Evolutionary conservation across 805 yeast genomes (phyloP), one percentile per base, ranked within the genome.

Genomic region (Cyberlindnera saturnus): DNA sequence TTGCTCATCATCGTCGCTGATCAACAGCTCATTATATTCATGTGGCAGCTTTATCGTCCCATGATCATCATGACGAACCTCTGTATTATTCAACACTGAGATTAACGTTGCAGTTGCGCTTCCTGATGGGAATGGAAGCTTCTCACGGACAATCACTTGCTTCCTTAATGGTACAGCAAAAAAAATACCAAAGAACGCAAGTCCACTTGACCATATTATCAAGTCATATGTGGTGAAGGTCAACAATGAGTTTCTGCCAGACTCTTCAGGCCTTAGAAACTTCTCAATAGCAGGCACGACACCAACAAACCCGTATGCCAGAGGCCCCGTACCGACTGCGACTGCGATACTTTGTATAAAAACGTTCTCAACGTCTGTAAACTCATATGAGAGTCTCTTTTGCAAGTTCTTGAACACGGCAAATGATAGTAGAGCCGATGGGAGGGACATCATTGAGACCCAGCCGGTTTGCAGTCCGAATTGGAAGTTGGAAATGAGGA

Each of bases 371-470:
- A 87, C 96, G 50, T 88, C 96, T 0, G 93, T 77, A 55, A 79
- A 78, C 1, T 81, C 80, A 32, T 62, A 63, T 6, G 53, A 50
- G 11, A 72, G 42, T 5, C 50, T 43, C 2, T 50, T 40, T 19
- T 70, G 69, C 3, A 82, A 53, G 4, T 78, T 65, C 53, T 81
- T 86, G 69, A 90, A 91, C 16, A 85, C 67, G 0, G 96, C 84
- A 61, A 80, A 90, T 0, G 95, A 96, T 20, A 91, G 64, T 41
- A 91, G 64, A 0, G 98, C 96, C 5, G 96, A 83, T 0, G 99
- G 98, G 42, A 91, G 69, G 18, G 96, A 86, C 99, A 91, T 93
- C 99, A 91, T 91, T 10, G 96, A 88, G 6, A 93, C 96, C 99
- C 99, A 91, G 2, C 99, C 99, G 0, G 97, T 91, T 60, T 91